phyloP scores from a whole-genome alignment of 345 rosid genomes.

The Murraya koenigii region DNA sequence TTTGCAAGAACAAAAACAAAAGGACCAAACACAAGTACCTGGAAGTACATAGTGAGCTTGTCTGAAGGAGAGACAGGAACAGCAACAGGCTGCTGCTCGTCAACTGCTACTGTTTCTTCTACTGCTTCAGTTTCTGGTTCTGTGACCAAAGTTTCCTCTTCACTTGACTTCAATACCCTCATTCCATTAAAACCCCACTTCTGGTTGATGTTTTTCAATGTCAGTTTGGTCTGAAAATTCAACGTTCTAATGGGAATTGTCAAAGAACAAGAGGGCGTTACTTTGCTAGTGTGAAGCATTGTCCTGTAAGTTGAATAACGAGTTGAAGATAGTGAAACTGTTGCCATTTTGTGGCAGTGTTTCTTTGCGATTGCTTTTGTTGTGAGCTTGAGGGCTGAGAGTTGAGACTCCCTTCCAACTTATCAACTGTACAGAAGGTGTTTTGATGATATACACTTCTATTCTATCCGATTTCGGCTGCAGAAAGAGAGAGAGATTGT shows the following conservation, averaged over 20 bases:
- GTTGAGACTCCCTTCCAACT: neutral
- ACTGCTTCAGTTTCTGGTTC: slow-evolving; percentile 35
- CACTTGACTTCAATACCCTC: slow-evolving; percentile 45
- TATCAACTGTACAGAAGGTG: neutral
- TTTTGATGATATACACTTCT: neutral
- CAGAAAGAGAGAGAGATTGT: too few relatives aligned
- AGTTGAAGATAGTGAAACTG: slow-evolving; percentile 41
- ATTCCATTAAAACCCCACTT: slow-evolving; percentile 14
- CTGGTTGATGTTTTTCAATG: neutral
- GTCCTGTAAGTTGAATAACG: slow-evolving; percentile 18
- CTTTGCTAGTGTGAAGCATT: slow-evolving; percentile 9
- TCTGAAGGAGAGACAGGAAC: slow-evolving; percentile 92
- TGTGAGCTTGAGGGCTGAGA: neutral
- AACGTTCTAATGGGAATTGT: slow-evolving; percentile 22
- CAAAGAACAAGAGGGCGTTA: slow-evolving; percentile 21
- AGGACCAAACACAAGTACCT: slow-evolving; percentile 36
- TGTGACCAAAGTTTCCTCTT: slow-evolving; percentile 44
- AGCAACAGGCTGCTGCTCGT: slow-evolving; percentile 54
- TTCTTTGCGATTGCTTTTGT: neutral
- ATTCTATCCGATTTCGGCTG: too few relatives aligned
- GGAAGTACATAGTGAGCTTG: slow-evolving; percentile 80
- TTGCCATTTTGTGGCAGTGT: slow-evolving; percentile 35
- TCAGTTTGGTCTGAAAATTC: slow-evolving; percentile 31
- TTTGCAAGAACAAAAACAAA: neutral
- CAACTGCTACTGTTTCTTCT: slow-evolving; percentile 12